These are phyloP conservation scores for Panaeolus papilionaceus DNA, from an alignment of 768 basidiomycete genomes.

Conservation along the genomic window DNA sequence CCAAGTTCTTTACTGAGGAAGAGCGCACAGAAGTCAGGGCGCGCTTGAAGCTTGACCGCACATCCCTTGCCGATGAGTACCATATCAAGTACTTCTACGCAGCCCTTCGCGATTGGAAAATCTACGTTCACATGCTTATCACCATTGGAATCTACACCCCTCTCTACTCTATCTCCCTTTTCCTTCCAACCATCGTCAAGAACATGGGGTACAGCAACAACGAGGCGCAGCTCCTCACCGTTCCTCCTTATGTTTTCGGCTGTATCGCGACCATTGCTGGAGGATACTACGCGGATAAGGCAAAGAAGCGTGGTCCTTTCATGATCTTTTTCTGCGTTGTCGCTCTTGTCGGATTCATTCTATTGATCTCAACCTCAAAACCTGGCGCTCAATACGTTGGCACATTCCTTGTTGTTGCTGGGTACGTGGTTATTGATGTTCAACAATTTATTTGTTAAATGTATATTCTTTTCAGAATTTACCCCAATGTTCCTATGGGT, in stretches of 20 bases:
- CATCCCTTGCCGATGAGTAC: conserved; percentile 36
- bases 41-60: conserved; percentile 35
- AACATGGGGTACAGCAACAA: conserved; percentile 37
- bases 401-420: conserved; percentile 38
- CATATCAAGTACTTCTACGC: conserved; percentile 32
- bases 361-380: conserved; percentile 34
- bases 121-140: conserved; percentile 41
- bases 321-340: conserved; percentile 37
- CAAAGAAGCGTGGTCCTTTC: conserved; percentile 31
- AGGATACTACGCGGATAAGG: conserved; percentile 32
- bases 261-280: conserved; percentile 34
- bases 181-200: conserved; percentile 38
- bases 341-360: conserved; percentile 33
- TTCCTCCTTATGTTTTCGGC: conserved; percentile 38
- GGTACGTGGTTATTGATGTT: conserved; percentile 27
- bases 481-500: conserved; percentile 38
- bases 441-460: background rate
- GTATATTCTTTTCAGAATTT: conserved; percentile 30
- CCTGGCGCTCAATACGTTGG: conserved; percentile 37
- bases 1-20: conserved; percentile 35
- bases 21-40: conserved; percentile 36
- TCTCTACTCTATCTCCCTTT: conserved; percentile 39
- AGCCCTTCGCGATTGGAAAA: conserved; percentile 40
- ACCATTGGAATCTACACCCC: conserved; percentile 39
- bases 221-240: conserved; percentile 38